phyloP scores from a whole-genome alignment of 148 eudicot genomes.

The Vaccinium macrocarpon region DNA sequence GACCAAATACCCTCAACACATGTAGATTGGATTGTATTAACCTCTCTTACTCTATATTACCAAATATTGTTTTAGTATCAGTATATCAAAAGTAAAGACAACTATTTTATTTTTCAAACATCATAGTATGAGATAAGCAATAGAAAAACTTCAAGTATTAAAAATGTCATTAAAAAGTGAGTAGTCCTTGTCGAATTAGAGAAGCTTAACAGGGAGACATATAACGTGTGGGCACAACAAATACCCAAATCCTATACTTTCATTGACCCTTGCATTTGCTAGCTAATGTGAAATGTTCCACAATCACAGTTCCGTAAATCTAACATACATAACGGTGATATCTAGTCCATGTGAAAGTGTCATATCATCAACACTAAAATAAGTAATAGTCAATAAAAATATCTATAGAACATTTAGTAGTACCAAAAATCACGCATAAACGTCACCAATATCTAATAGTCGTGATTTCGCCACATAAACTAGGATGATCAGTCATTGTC shows the following conservation, averaged over 20 bases:
- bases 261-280: background rate
- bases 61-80: too few species aligned
- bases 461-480: background rate
- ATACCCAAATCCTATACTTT: background rate
- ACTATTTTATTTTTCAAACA: too few species aligned
- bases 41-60: too few species aligned
- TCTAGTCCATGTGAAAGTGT: background rate
- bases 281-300: background rate
- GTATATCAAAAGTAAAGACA: too few species aligned
- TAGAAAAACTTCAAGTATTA: too few species aligned
- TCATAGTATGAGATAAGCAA: too few species aligned
- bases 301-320: background rate
- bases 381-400: background rate
- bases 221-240: background rate
- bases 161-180: too few species aligned
- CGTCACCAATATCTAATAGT: background rate
- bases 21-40: too few species aligned
- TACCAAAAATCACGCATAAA: background rate
- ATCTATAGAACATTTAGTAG: background rate
- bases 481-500: background rate
- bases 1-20: too few species aligned
- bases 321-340: background rate
- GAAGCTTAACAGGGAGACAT: background rate
- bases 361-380: background rate
- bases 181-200: too few species aligned